Conservation (phyloP, 2,329 filamentous ascomycete genomes). For the Monosporascus cannonballus region DNA sequence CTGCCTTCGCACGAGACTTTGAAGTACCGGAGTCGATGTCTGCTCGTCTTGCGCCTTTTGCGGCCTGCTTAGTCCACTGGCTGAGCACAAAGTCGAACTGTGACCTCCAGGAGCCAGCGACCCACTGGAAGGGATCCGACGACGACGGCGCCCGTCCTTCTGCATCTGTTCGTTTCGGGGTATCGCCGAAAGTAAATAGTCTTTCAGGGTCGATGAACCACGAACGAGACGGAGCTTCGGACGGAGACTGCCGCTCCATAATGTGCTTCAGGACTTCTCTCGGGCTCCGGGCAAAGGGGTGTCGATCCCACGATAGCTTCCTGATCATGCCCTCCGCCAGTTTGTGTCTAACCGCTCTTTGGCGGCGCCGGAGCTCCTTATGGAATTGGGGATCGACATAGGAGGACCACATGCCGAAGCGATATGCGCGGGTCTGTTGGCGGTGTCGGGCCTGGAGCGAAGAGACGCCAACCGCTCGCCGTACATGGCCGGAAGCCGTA, state of each 20-base stretch:
- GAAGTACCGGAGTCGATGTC: not conserved
- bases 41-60: slow-evolving; percentile 1
- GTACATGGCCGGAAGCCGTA: slow-evolving; percentile 8
- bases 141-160: not conserved
- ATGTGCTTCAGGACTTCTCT: slow-evolving; percentile 34
- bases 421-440: slow-evolving; percentile 40
- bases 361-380: slow-evolving; percentile 38
- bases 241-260: slow-evolving; percentile 33
- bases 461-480: slow-evolving; percentile 12
- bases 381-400: slow-evolving; percentile 34
- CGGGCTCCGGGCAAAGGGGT: slow-evolving; percentile 26
- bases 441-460: slow-evolving; percentile 16
- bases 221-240: slow-evolving; percentile 18
- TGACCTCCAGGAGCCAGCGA: not conserved
- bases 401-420: slow-evolving; percentile 42
- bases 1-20: not conserved
- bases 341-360: slow-evolving; percentile 37
- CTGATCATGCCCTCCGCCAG: slow-evolving; percentile 39
- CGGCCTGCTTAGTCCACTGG: slow-evolving; percentile 6
- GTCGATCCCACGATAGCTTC: slow-evolving; percentile 40
- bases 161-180: not conserved
- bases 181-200: slow-evolving; percentile 2
- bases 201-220: slow-evolving; percentile 31
- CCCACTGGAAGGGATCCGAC: not conserved
- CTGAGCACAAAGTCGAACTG: slow-evolving; percentile 10